These are phyloP conservation scores for Anisodus acutangulus DNA, from an alignment of 257 asterid species.

Conservation along the genomic window DNA sequence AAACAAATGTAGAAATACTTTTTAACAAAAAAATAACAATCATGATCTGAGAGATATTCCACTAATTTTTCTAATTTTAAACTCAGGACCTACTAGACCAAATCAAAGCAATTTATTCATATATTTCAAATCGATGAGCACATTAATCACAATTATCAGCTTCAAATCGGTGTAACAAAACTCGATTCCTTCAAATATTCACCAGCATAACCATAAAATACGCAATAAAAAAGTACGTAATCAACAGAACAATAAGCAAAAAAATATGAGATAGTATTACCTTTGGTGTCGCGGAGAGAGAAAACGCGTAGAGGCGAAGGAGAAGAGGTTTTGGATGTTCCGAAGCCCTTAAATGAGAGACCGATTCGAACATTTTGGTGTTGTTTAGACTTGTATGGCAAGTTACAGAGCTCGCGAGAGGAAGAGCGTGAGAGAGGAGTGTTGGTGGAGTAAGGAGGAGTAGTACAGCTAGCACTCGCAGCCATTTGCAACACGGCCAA, in stretches of 20 bases:
- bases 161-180: neutral
- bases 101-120: neutral
- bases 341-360: slow-evolving; percentile 43
- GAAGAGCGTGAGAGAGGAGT: slow-evolving; percentile 39
- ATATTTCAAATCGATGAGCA: neutral
- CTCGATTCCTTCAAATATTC: slow-evolving; percentile 6
- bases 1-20: slow-evolving; percentile 1
- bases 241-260: neutral
- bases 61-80: neutral
- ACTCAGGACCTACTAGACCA: neutral
- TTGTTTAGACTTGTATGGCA: slow-evolving; percentile 39
- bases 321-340: slow-evolving; percentile 42
- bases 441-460: slow-evolving; percentile 32
- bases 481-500: slow-evolving; percentile 46
- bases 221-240: neutral
- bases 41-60: neutral
- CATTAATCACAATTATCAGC: neutral
- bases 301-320: slow-evolving; percentile 41
- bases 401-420: slow-evolving; percentile 32
- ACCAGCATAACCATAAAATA: neutral
- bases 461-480: slow-evolving; percentile 30
- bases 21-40: neutral
- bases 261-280: slow-evolving; percentile 36
- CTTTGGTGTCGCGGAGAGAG: slow-evolving; percentile 52
- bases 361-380: slow-evolving; percentile 40